Conservation (phyloP, 495 filamentous ascomycete species). For the Penicillium mononematosum region DNA sequence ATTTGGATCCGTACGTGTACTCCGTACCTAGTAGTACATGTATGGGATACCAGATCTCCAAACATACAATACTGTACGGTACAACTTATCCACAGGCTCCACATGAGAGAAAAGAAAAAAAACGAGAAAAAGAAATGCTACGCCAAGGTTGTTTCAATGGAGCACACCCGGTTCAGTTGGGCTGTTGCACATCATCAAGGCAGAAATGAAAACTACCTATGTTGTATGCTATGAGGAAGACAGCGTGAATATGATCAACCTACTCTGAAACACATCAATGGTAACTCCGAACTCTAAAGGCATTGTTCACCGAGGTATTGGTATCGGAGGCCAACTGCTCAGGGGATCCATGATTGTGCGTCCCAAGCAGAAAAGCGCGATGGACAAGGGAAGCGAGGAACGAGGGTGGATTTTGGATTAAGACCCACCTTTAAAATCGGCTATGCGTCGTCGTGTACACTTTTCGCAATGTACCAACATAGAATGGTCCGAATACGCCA, state of each 20-base stretch:
- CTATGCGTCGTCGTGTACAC: background rate
- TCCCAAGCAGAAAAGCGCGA: background rate
- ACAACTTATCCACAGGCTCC: slow-evolving; percentile 2
- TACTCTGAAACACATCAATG: background rate
- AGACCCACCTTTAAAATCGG: slow-evolving; percentile 3
- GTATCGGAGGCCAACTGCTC: background rate
- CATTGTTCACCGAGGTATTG: background rate
- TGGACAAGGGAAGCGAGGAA: background rate
- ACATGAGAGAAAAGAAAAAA: background rate
- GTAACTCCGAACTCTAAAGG: background rate
- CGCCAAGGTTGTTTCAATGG: background rate
- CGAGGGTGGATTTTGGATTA: background rate
- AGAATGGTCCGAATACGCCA: background rate
- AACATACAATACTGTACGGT: background rate
- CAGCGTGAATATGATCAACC: background rate
- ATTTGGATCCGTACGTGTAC: background rate
- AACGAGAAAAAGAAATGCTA: background rate
- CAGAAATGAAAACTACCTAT: background rate
- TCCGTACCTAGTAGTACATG: background rate
- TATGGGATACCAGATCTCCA: background rate
- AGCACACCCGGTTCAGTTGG: background rate
- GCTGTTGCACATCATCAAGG: background rate
- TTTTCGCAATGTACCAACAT: background rate
- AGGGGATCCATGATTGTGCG: slow-evolving; percentile 4
- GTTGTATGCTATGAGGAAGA: background rate